These are phyloP conservation scores for Aspergillus viridinutans DNA, from an alignment of 2,329 filamentous ascomycete genomes.

Conservation along the genomic window DNA sequence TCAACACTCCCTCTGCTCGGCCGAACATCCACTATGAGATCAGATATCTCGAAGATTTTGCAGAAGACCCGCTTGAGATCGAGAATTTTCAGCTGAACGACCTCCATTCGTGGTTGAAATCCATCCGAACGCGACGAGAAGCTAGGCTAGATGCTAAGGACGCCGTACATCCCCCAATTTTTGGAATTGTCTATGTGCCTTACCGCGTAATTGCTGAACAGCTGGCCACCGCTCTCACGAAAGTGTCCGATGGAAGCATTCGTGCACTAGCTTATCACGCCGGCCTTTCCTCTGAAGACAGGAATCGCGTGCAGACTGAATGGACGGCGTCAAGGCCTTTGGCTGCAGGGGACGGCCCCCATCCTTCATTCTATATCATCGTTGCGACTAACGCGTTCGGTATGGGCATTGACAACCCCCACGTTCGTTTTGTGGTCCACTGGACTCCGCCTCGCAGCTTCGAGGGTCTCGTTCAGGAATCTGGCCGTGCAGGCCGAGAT, in stretches of 20 bases:
- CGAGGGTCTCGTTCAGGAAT: constrained; percentile 95
- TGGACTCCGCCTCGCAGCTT: constrained; percentile 94
- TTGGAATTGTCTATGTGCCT: constrained; percentile 47
- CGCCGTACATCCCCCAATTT: constrained; percentile 33
- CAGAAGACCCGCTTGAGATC: constrained; percentile 25
- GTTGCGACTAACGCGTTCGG: constrained; percentile 95
- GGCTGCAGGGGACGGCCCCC: constrained; percentile 13
- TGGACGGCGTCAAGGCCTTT: constrained; percentile 31
- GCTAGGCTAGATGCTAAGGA: constrained; percentile 41
- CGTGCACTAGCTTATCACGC: constrained; percentile 46
- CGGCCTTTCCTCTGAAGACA: constrained; percentile 70
- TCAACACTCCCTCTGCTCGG: constrained; percentile 77
- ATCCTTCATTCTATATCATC: constrained; percentile 77
- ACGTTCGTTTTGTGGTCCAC: constrained; percentile 91
- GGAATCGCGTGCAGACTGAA: constrained; percentile 50
- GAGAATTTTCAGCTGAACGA: constrained; percentile 68
- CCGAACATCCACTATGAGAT: constrained; percentile 90
- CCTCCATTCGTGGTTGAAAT: constrained; percentile 71
- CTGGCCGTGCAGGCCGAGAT: constrained; percentile 83
- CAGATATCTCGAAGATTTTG: constrained; percentile 50
- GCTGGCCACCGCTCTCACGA: constrained; percentile 35
- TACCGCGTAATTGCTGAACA: constrained; percentile 38
- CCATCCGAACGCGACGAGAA: constrained; percentile 67
- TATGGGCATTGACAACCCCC: constrained; percentile 96
- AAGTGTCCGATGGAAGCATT: constrained; percentile 27